Evolutionary conservation across 805 yeast species (phyloP).

Genomic region (Metschnikowia peoriensis): DNA sequence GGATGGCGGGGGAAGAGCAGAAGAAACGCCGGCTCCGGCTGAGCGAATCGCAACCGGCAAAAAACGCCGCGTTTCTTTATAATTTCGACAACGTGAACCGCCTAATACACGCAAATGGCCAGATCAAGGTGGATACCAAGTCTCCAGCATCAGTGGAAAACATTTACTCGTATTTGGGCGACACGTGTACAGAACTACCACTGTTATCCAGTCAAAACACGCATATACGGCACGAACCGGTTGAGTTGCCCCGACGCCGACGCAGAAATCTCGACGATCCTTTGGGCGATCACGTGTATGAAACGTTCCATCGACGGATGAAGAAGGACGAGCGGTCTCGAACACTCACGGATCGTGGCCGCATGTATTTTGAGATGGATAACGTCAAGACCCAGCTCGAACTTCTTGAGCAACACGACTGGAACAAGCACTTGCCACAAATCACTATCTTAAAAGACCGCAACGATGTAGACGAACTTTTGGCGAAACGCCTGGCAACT

Average conservation of each 20-base stretch:
- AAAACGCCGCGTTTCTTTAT: slow-evolving; percentile 22
- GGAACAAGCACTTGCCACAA: slow-evolving; percentile 45
- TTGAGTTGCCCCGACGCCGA: slow-evolving; percentile 21
- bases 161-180: slow-evolving; percentile 17
- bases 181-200: slow-evolving; percentile 3
- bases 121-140: slow-evolving; percentile 17
- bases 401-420: slow-evolving; percentile 41
- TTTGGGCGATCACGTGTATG: slow-evolving; percentile 44
- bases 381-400: slow-evolving; percentile 44
- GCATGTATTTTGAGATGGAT: slow-evolving; percentile 57
- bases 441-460: slow-evolving; percentile 52
- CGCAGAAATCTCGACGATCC: slow-evolving; percentile 31
- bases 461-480: slow-evolving; percentile 49
- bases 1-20: slow-evolving; percentile 8
- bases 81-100: slow-evolving; percentile 34
- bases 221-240: neutral
- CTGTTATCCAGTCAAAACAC: neutral
- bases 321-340: slow-evolving; percentile 63
- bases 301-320: slow-evolving; percentile 55
- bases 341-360: slow-evolving; percentile 51
- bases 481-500: slow-evolving; percentile 51
- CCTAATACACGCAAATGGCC: slow-evolving; percentile 22
- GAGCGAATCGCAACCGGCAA: slow-evolving; percentile 16
- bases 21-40: slow-evolving; percentile 30
- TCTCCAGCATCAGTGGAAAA: slow-evolving; percentile 6